A percentile compares a stretch with the other conserved stretches of the same genome.
Conservation (phyloP, 2,329 filamentous ascomycete genomes). For the Metarhizium sp. region DNA sequence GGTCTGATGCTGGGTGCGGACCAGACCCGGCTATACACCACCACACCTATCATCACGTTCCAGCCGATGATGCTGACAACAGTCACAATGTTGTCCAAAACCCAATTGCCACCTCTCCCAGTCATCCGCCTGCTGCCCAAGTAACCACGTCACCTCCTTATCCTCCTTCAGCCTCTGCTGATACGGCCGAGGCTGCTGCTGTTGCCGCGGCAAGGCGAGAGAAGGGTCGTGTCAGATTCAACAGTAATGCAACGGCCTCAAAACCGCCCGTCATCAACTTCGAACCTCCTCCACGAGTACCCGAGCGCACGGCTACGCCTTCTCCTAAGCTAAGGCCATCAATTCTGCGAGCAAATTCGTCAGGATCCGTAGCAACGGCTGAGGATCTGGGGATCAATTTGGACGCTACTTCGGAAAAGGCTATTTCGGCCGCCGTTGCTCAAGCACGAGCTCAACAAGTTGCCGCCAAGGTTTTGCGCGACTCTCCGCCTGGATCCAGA, state of each 20-base stretch:
- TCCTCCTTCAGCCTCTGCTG: not conserved
- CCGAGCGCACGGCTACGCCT: slow-evolving; percentile 5
- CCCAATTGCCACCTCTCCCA: not conserved
- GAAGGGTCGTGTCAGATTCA: slow-evolving; percentile 39
- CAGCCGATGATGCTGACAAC: not conserved
- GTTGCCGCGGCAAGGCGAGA: slow-evolving; percentile 25
- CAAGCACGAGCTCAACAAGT: slow-evolving; percentile 33
- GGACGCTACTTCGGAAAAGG: slow-evolving; percentile 16
- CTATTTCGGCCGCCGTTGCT: slow-evolving; percentile 28
- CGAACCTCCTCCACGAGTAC: not conserved
- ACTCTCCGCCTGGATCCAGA: slow-evolving; percentile 25
- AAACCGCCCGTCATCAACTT: slow-evolving; percentile 15
- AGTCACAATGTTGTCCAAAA: not conserved
- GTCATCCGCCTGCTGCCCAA: not conserved
- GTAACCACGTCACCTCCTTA: not conserved
- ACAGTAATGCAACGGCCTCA: slow-evolving; percentile 30
- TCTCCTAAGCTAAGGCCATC: slow-evolving; percentile 28
- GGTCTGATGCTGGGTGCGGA: not conserved
- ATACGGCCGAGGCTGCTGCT: not conserved
- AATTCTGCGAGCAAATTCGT: slow-evolving; percentile 32
- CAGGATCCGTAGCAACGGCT: slow-evolving; percentile 24
- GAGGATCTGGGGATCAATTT: slow-evolving; percentile 17
- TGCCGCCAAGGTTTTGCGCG: slow-evolving; percentile 28
- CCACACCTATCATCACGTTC: not conserved
- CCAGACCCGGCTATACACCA: not conserved